Percentiles rank a stretch among this genome's conserved stretches.
Evolutionary conservation across 2,329 filamentous ascomycete genomes (phyloP).

Genomic region (Didymella arachidicola): DNA sequence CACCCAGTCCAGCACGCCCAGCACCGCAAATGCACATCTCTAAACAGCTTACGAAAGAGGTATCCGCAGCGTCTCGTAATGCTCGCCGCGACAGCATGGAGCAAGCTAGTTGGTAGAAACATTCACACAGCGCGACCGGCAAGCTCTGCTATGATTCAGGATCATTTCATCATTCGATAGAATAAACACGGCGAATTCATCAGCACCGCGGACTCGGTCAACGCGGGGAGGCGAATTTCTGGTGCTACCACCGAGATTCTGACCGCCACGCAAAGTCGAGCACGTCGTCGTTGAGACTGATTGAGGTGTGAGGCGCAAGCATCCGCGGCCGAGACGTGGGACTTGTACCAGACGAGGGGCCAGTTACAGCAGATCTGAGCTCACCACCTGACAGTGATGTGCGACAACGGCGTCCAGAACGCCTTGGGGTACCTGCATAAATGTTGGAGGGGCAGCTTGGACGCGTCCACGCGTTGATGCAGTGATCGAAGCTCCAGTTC

Average conservation of each 20-base stretch:
- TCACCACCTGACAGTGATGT: slow-evolving; percentile 36
- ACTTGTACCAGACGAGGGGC: slow-evolving; percentile 26
- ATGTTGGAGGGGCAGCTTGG: slow-evolving; percentile 5
- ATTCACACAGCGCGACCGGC: slow-evolving; percentile 26
- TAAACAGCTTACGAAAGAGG: slow-evolving; percentile 39
- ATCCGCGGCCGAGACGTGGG: slow-evolving; percentile 44
- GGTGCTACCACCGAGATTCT: slow-evolving; percentile 40
- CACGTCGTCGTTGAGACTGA: slow-evolving; percentile 24
- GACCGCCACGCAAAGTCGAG: slow-evolving; percentile 36
- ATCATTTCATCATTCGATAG: slow-evolving; percentile 40
- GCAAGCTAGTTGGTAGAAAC: slow-evolving; percentile 28
- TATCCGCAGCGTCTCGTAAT: slow-evolving; percentile 38
- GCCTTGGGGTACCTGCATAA: slow-evolving; percentile 43
- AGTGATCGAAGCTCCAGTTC: slow-evolving; percentile 20
- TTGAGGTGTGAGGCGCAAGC: slow-evolving; percentile 29
- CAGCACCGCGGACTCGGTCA: slow-evolving; percentile 28
- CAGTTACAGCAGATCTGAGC: slow-evolving; percentile 28
- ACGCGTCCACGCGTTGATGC: slow-evolving; percentile 11
- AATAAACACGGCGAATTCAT: slow-evolving; percentile 25
- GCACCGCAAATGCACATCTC: slow-evolving; percentile 22
- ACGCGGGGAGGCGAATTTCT: slow-evolving; percentile 34
- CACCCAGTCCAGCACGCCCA: slow-evolving; percentile 29
- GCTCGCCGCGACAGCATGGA: slow-evolving; percentile 17
- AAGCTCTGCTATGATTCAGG: slow-evolving; percentile 21
- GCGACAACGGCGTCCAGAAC: slow-evolving; percentile 28